Evolutionary conservation across 2,329 filamentous ascomycete genomes (phyloP).

Genomic region (Thielaviopsis musarum): DNA sequence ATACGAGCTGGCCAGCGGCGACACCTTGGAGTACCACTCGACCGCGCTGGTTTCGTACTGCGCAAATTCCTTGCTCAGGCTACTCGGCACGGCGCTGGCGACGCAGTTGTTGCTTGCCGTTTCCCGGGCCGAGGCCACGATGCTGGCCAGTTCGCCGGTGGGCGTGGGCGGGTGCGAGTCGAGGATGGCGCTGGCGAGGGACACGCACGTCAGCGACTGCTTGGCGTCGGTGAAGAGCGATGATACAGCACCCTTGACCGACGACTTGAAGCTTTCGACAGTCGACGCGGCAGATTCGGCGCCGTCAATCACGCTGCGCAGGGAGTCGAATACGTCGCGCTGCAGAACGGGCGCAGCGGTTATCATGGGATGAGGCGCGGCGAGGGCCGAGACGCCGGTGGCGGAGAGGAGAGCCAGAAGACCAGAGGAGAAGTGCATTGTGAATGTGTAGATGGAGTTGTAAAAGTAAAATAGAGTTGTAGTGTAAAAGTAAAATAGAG

Average conservation of each 20-base stretch:
- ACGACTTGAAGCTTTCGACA: not conserved
- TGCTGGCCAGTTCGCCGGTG: constrained; percentile 6
- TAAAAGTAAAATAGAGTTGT: not conserved
- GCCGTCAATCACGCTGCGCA: constrained; percentile 7
- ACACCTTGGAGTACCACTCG: constrained; percentile 19
- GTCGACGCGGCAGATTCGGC: constrained; percentile 3
- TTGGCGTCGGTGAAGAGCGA: constrained; percentile 7
- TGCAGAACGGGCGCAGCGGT: constrained; percentile 11
- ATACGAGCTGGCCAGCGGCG: constrained; percentile 16
- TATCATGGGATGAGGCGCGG: constrained; percentile 11
- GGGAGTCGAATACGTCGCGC: constrained; percentile 7
- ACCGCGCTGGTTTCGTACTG: constrained; percentile 19
- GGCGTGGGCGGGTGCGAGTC: constrained; percentile 9
- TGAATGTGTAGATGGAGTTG: not conserved
- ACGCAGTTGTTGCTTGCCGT: constrained; percentile 19
- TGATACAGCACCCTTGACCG: not conserved
- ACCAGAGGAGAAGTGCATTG: constrained; percentile 11
- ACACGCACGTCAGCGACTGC: constrained; percentile 8
- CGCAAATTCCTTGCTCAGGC: constrained; percentile 19
- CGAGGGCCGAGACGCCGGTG: constrained; percentile 10
- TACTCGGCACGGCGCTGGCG: constrained; percentile 18
- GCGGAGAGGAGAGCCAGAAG: constrained; percentile 10
- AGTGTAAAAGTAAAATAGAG: not conserved
- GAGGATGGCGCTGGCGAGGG: constrained; percentile 5
- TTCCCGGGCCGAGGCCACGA: constrained; percentile 16